A percentile compares a stretch with the other conserved stretches of the same genome.
phyloP scores from a whole-genome alignment of 768 basidiomycete genomes.

The Rhizopogon vinicolor region DNA sequence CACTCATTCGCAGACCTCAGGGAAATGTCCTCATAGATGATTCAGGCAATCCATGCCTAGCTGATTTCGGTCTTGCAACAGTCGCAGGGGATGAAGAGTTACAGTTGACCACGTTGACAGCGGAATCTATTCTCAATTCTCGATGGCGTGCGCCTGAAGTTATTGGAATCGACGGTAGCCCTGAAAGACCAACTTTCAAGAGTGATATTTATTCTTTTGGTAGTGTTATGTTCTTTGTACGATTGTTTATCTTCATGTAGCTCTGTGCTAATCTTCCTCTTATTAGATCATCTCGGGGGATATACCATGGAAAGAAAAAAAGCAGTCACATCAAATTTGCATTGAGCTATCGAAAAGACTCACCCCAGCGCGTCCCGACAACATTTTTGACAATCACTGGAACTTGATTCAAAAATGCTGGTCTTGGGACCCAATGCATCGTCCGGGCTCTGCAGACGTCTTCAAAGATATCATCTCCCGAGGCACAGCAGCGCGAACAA shows the following conservation, averaged over 20 bases:
- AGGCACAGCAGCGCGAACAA: too few species aligned
- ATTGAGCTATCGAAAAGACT: neutral
- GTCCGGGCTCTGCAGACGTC: neutral
- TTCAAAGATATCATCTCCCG: too few species aligned
- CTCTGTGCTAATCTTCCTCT: too few species aligned
- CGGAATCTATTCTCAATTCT: neutral
- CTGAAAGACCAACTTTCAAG: slow-evolving; percentile 5
- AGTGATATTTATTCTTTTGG: slow-evolving; percentile 39
- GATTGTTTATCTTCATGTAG: neutral
- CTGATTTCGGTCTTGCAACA: slow-evolving; percentile 42
- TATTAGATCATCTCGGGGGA: neutral
- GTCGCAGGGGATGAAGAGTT: slow-evolving; percentile 24
- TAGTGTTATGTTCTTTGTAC: slow-evolving; percentile 13
- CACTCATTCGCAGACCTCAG: neutral
- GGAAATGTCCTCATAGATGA: slow-evolving; percentile 12
- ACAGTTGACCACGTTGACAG: neutral
- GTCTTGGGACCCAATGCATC: neutral
- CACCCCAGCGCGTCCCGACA: neutral
- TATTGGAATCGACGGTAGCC: slow-evolving; percentile 20
- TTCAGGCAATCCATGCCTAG: slow-evolving; percentile 29
- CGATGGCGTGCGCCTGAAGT: slow-evolving; percentile 38
- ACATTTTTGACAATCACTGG: neutral
- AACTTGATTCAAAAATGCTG: neutral
- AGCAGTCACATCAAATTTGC: neutral
- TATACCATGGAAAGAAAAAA: neutral